Percentiles rank a stretch among this genome's conserved stretches.
Conservation (phyloP, 352 stramenopile genomes). For the Pythium guiyangense region DNA sequence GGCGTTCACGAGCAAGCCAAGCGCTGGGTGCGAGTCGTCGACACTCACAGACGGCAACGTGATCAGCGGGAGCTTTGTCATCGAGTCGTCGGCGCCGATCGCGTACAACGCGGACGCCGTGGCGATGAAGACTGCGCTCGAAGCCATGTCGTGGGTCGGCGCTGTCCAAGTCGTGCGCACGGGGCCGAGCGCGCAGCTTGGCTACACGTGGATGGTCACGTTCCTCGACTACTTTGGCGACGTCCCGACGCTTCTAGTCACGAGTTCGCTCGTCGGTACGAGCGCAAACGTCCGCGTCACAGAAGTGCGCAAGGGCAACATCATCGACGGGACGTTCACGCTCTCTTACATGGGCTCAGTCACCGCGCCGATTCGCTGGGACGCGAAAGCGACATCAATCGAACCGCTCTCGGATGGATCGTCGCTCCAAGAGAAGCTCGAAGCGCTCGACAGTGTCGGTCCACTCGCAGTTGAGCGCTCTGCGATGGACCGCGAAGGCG, state of each 20-base stretch:
- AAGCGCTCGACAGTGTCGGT: conserved; percentile 53
- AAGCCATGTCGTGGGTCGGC: conserved; percentile 59
- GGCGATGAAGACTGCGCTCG: conserved; percentile 39
- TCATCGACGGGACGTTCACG: conserved; percentile 54
- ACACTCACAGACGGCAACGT: conserved; percentile 76
- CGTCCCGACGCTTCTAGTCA: conserved; percentile 46
- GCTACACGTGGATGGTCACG: conserved; percentile 74
- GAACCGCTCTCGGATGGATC: conserved; percentile 44
- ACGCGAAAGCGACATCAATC: conserved; percentile 30
- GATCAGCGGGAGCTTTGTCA: conserved; percentile 61
- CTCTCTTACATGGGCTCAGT: conserved; percentile 37
- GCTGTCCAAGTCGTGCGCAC: conserved; percentile 55
- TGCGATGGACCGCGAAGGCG: conserved; percentile 40
- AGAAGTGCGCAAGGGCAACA: conserved; percentile 69
- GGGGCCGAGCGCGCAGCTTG: conserved; percentile 41
- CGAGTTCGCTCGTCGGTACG: conserved; percentile 60
- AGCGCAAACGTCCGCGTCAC: conserved; percentile 46
- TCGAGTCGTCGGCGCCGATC: conserved; percentile 59
- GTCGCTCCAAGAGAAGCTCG: conserved; percentile 70
- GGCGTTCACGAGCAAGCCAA: conserved; percentile 22
- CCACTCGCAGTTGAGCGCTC: conserved; percentile 36
- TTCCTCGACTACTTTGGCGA: conserved; percentile 73
- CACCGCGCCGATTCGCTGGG: conserved; percentile 40
- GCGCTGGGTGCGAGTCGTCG: conserved; percentile 39
- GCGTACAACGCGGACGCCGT: conserved; percentile 43